Conservation (phyloP, 768 basidiomycete species). For the Arthromyces matolae region DNA sequence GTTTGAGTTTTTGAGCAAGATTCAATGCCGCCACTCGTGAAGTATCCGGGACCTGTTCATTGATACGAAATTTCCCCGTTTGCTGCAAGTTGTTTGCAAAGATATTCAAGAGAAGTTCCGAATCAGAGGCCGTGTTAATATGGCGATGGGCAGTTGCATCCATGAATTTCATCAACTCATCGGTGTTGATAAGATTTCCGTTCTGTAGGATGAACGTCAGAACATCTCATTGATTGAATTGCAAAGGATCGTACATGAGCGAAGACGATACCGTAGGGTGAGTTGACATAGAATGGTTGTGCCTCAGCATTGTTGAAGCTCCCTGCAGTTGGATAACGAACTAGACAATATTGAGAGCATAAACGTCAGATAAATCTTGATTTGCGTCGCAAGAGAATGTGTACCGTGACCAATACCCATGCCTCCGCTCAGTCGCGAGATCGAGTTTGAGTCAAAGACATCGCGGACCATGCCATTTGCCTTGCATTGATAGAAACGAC, state of each 20-base stretch:
- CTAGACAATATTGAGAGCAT: conserved; percentile 37
- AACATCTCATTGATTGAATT: background rate
- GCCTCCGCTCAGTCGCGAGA: conserved; percentile 77
- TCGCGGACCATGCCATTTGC: conserved; percentile 99
- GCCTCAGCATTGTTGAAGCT: conserved; percentile 96
- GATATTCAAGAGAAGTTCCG: conserved; percentile 94
- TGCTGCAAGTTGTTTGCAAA: conserved; percentile 97
- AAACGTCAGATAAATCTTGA: conserved; percentile 15
- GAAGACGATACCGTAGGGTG: conserved; percentile 98
- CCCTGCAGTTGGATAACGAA: conserved; percentile 97
- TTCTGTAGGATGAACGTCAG: conserved; percentile 54
- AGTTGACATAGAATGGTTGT: conserved; percentile 99
- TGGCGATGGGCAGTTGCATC: conserved; percentile 96
- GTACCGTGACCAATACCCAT: conserved; percentile 99
- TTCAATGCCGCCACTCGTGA: conserved; percentile 95
- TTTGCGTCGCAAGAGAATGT: no score
- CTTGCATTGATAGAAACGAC: conserved; percentile 96
- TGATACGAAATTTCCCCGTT: conserved; percentile 98
- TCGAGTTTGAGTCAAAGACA: conserved; percentile 79
- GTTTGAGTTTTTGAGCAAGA: conserved; percentile 80
- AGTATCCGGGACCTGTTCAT: conserved; percentile 96
- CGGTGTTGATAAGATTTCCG: conserved; percentile 95
- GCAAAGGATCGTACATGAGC: conserved; percentile 69
- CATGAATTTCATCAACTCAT: conserved; percentile 83
- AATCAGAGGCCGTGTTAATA: conserved; percentile 98